Conservation (phyloP, 116 monocot genomes). For the Trichopus zeylanicus region DNA sequence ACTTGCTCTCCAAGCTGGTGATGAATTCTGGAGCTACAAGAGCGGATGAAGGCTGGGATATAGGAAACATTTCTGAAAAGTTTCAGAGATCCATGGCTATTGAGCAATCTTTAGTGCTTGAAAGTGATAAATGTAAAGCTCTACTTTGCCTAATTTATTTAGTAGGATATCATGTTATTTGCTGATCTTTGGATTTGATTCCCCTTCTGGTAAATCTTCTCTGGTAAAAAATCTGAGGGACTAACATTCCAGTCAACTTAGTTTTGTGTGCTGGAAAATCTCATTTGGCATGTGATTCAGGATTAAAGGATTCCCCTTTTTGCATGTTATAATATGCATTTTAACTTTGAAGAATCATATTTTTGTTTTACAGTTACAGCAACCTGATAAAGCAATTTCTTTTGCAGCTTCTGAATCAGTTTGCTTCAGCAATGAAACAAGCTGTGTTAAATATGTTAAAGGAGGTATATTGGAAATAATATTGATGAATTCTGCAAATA, state of each 20-base stretch:
- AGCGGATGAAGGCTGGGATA: conserved; percentile 7
- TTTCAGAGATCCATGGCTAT: conserved; percentile 32
- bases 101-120: conserved; percentile 21
- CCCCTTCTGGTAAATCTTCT: too few species aligned
- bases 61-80: conserved; percentile 25
- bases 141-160: conserved; percentile 4
- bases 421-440: conserved; percentile 29
- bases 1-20: conserved; percentile 6
- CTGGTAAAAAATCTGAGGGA: too few species aligned
- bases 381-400: background rate
- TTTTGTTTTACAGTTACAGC: too few species aligned
- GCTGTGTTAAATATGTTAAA: conserved; percentile 63
- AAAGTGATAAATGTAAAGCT: conserved; percentile 29
- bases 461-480: conserved; percentile 44
- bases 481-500: background rate
- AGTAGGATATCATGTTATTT: too few species aligned
- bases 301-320: background rate
- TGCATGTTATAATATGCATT: background rate
- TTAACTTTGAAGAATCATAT: background rate
- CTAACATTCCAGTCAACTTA: too few species aligned
- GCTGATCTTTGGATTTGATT: too few species aligned
- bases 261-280: too few species aligned
- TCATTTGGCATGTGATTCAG: too few species aligned
- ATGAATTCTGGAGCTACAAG: conserved; percentile 12
- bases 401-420: conserved; percentile 34